phyloP scores from a whole-genome alignment of 2,329 filamentous ascomycete species.

The Cryphonectria nitschkei region DNA sequence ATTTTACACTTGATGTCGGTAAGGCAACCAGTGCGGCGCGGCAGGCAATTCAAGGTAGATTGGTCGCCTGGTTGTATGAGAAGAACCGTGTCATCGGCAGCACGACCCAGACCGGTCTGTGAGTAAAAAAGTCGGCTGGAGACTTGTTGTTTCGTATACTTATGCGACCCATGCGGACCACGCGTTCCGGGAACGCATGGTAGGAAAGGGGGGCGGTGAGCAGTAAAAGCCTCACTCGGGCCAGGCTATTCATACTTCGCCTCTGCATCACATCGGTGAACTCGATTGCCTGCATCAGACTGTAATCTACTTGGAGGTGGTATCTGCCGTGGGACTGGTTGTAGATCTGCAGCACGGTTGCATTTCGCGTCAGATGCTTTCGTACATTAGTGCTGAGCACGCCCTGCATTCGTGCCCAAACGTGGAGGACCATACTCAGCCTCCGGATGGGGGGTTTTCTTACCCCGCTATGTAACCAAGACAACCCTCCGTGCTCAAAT shows the following conservation, averaged over 20 bases:
- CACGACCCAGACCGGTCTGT: not conserved
- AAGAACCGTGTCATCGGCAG: not conserved
- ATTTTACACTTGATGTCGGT: not conserved
- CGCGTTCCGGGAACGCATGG: no score
- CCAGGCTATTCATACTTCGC: not conserved
- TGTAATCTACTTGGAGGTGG: constrained; percentile 3
- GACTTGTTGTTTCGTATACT: no score
- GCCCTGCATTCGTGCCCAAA: not conserved
- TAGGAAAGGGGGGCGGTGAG: not conserved
- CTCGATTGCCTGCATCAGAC: not conserved
- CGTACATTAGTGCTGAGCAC: not conserved
- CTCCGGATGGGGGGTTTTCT: not conserved
- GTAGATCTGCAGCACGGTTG: not conserved
- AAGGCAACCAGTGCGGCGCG: not conserved
- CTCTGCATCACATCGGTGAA: not conserved
- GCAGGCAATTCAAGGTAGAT: not conserved
- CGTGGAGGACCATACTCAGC: not conserved
- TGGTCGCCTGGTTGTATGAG: not conserved
- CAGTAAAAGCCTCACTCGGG: not conserved
- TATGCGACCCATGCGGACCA: no score
- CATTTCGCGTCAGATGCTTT: not conserved
- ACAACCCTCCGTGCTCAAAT: not conserved
- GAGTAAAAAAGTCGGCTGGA: not conserved
- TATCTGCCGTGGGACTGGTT: not conserved
- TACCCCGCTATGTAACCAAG: not conserved